Evolutionary conservation across 306 rosid species (phyloP), one percentile per base, ranked within the genome.

Genomic region (Cucumis cinereus): DNA sequence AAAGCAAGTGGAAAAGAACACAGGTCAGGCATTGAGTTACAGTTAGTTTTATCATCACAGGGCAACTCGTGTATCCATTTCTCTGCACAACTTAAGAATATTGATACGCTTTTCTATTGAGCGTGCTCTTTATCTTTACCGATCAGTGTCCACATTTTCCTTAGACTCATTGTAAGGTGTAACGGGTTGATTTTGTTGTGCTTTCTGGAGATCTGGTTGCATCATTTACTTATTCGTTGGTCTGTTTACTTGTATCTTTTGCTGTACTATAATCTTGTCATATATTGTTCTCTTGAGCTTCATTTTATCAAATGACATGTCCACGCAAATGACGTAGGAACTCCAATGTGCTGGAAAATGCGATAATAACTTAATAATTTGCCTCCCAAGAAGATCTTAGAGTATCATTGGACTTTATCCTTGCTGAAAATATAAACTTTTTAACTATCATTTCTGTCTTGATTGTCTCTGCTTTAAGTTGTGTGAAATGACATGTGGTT

Each of bases 1-100:
- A 17, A 92, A 92, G 84, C 91, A 88, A 74, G 89, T 72, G 6
- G 59, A 75, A 79, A 97, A 88, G 84, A 95, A 81, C 82, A 82
- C 86, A 88, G 98, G 99, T 95, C 88, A 87, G 93, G 87, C 58
- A 70, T 47, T 47, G 58, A 49, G 22, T 70, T 23, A 24, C 40
- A 23, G 41, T 70, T 70, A 11, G 55, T 23, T 70, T 47, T 47
- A 15, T 70, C 40, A 14, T 70, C 58, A 26, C 19, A 0, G 23
- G 49, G 58, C 57, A 72, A 52, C 60, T 50, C 45, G 17, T 72
- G 9, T 45, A 70, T 70, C 38, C 38, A 24, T 45, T 45, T 70
- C 75, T 70, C 40, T 70, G 57, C 40, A 23, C 8, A 47, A 45
- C 38, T 68, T 68, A 6, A 68, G 57, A 13, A 45, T 24, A 47